Percentiles rank a stretch among this genome's conserved stretches.
Conservation (phyloP, 2,329 filamentous ascomycete species). For the Cladosporium cucumerinum region DNA sequence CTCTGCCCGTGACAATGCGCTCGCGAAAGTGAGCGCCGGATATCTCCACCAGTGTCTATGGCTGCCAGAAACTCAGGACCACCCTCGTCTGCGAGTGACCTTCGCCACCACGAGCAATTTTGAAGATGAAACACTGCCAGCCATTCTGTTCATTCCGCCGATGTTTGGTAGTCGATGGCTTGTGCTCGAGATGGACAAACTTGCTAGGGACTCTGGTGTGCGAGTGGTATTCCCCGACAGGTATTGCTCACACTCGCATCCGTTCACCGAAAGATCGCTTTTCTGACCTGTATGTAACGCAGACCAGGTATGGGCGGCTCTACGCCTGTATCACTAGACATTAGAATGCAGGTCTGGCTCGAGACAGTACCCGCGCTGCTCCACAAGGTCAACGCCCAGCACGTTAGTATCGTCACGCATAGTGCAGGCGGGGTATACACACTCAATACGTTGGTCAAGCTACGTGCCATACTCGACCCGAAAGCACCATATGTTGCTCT, state of each 20-base stretch:
- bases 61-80: conserved; percentile 26
- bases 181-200: conserved; percentile 29
- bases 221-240: conserved; percentile 40
- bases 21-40: background rate
- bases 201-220: conserved; percentile 34
- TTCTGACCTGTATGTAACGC: background rate
- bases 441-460: conserved; percentile 41
- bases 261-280: background rate
- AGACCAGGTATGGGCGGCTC: conserved; percentile 47
- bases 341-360: conserved; percentile 40
- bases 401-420: conserved; percentile 42
- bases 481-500: conserved; percentile 32
- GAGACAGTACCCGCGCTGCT: conserved; percentile 43
- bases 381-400: conserved; percentile 34
- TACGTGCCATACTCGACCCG: conserved; percentile 35
- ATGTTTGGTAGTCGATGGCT: conserved; percentile 40
- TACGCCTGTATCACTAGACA: conserved; percentile 36
- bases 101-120: conserved; percentile 35
- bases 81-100: conserved; percentile 28
- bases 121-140: conserved; percentile 23
- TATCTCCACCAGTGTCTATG: conserved; percentile 29
- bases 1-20: background rate
- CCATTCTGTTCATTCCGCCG: conserved; percentile 38
- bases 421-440: conserved; percentile 43
- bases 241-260: conserved; percentile 26